phyloP scores from a whole-genome alignment of 345 rosid genomes.

The Balakata baccata region DNA sequence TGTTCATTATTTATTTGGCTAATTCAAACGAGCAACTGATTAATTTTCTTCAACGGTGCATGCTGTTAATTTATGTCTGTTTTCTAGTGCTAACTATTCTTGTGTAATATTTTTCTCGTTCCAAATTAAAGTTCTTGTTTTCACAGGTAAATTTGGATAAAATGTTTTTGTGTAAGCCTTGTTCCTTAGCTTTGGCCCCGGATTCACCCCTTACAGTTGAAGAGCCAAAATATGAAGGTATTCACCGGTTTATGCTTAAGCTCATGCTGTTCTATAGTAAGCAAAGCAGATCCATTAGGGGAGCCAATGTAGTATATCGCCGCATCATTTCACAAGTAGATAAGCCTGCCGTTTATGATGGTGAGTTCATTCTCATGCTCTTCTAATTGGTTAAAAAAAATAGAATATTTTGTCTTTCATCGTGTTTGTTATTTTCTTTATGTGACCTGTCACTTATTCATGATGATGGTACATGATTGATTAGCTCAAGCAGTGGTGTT shows the following conservation, averaged over 20 bases:
- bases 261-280: conserved; percentile 78
- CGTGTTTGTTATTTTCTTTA: background rate
- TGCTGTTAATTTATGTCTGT: background rate
- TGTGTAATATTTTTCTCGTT: background rate
- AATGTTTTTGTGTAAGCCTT: conserved; percentile 82
- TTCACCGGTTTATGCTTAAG: conserved; percentile 53
- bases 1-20: background rate
- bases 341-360: conserved; percentile 76
- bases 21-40: background rate
- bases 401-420: background rate
- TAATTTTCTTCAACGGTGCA: background rate
- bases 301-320: conserved; percentile 71
- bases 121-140: background rate
- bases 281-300: conserved; percentile 80
- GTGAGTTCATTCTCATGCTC: conserved; percentile 27
- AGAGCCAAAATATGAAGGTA: conserved; percentile 69
- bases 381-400: background rate
- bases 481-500: background rate
- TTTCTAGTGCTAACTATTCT: background rate
- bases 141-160: conserved; percentile 65
- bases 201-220: conserved; percentile 71
- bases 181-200: conserved; percentile 70
- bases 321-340: conserved; percentile 69
- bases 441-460: background rate
- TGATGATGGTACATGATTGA: background rate